These are phyloP conservation scores for Rhododendron kiyosumense DNA, from an alignment of 148 eudicot genomes.

Conservation along the genomic window DNA sequence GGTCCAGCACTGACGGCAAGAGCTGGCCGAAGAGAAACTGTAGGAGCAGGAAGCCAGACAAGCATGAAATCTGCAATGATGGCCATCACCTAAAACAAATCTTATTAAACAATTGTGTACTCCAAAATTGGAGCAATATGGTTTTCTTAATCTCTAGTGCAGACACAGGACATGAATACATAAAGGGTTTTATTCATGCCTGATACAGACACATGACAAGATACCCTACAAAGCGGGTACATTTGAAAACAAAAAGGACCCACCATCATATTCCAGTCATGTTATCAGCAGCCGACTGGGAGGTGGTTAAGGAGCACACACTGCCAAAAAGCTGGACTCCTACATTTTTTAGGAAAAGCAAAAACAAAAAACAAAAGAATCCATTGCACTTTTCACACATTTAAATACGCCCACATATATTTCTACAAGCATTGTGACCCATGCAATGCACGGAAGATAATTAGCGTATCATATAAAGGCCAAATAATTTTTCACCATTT, in stretches of 20 bases:
- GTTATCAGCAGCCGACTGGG: background rate
- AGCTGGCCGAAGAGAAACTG: conserved; percentile 74
- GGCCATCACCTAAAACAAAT: conserved; percentile 74
- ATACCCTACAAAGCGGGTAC: background rate
- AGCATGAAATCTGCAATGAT: conserved; percentile 96
- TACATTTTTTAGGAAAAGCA: background rate
- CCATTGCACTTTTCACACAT: background rate
- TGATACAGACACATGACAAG: background rate
- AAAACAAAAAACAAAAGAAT: background rate
- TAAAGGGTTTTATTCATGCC: background rate
- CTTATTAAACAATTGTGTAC: conserved; percentile 7
- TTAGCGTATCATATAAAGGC: background rate
- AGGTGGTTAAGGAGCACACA: background rate
- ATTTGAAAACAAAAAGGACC: background rate
- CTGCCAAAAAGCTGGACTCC: background rate
- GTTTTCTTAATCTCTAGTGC: background rate
- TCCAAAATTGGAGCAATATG: background rate
- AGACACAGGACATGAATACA: background rate
- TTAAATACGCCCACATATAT: background rate
- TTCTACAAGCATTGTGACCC: background rate
- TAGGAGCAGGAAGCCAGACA: conserved; percentile 96
- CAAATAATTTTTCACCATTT: background rate
- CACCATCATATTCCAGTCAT: background rate
- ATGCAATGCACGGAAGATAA: no score
- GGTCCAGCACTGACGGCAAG: conserved; percentile 60